phyloP scores from a whole-genome alignment of 2,329 filamentous ascomycete species.

The Fusarium proliferatum region DNA sequence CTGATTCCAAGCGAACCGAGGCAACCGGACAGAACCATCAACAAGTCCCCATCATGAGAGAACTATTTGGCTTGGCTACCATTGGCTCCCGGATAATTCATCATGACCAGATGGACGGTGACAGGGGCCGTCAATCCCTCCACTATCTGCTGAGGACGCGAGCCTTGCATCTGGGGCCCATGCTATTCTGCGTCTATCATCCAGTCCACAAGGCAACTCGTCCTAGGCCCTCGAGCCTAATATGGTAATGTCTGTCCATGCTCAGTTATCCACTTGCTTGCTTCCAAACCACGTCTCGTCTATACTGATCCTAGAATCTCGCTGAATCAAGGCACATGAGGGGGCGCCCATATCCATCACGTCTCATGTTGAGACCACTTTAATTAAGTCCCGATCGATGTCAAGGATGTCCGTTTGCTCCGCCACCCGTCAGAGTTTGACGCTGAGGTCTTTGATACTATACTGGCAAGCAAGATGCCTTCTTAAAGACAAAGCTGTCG shows the following conservation, averaged over 20 bases:
- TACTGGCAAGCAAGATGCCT: conserved; percentile 10
- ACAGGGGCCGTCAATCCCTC: conserved; percentile 26
- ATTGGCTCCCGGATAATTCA: conserved; percentile 24
- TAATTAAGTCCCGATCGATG: conserved; percentile 42
- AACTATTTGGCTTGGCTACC: conserved; percentile 17
- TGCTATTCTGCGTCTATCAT: conserved; percentile 21
- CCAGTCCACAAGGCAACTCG: conserved; percentile 6
- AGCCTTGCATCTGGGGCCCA: conserved; percentile 14
- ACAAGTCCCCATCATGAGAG: conserved; percentile 1
- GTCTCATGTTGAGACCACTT: conserved; percentile 45
- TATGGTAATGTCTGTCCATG: conserved; percentile 26
- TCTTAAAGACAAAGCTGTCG: conserved; percentile 36
- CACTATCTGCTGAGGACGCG: conserved; percentile 27
- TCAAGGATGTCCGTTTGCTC: conserved; percentile 33
- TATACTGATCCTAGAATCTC: conserved; percentile 22
- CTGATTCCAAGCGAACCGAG: conserved; percentile 1
- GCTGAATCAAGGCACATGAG: conserved; percentile 16
- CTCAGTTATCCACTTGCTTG: conserved; percentile 20
- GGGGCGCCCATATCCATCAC: conserved; percentile 34
- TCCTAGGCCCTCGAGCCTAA: conserved; percentile 26
- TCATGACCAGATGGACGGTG: conserved; percentile 14
- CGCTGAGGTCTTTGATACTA: conserved; percentile 16
- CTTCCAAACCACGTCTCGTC: conserved; percentile 29
- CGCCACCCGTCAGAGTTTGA: conserved; percentile 25
- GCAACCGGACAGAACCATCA: conserved; percentile 14